Conservation (phyloP, 768 basidiomycete species). For the Mycena galopus region DNA sequence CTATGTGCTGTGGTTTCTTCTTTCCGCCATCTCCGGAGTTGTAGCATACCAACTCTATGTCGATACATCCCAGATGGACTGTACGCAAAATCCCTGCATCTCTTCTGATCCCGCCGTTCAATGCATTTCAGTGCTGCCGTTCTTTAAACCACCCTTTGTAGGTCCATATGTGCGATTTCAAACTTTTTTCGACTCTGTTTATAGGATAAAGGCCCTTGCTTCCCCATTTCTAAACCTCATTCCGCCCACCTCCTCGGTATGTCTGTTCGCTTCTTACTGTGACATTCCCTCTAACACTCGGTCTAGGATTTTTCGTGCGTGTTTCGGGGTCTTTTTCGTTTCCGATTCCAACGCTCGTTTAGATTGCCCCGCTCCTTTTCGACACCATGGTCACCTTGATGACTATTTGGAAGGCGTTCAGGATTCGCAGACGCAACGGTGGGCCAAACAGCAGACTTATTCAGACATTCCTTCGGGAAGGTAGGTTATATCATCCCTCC, state of each 20-base stretch:
- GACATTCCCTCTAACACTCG: conserved; percentile 6
- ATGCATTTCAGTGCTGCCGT: conserved; percentile 66
- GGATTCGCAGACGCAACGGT: conserved; percentile 80
- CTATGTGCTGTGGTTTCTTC: conserved; percentile 73
- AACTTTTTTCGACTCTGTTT: conserved; percentile 4
- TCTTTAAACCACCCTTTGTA: conserved; percentile 74
- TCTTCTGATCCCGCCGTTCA: background rate
- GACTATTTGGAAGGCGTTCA: conserved; percentile 85
- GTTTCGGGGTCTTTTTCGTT: conserved; percentile 9
- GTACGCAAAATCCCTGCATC: conserved; percentile 55
- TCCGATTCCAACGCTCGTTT: conserved; percentile 20
- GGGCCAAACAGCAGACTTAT: conserved; percentile 84
- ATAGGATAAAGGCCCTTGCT: conserved; percentile 75
- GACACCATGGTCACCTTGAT: conserved; percentile 86
- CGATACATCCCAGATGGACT: conserved; percentile 81
- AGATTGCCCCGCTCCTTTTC: conserved; percentile 87
- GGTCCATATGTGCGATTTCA: conserved; percentile 38
- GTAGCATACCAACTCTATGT: conserved; percentile 88
- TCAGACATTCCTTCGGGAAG: conserved; percentile 88
- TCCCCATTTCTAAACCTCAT: conserved; percentile 86
- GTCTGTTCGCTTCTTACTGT: conserved; percentile 30
- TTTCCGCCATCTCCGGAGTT: conserved; percentile 77
- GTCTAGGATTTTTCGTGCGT: conserved; percentile 70
- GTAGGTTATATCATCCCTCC: conserved; percentile 51
- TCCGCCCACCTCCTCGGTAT: conserved; percentile 85